Conservation (phyloP, 768 basidiomycete species). For the Naganishia randhawae region DNA sequence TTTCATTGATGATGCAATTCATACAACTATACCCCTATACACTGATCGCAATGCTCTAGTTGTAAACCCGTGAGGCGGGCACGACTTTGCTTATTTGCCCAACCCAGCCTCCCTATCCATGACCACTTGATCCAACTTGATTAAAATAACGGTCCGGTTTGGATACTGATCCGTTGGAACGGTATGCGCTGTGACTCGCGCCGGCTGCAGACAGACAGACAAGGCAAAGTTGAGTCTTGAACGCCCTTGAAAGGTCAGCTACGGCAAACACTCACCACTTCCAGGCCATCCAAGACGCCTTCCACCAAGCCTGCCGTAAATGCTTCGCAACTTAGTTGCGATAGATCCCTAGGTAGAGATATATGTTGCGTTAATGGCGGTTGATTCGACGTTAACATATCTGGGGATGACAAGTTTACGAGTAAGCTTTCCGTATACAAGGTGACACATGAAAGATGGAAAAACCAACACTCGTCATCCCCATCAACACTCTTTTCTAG, state of each 20-base stretch:
- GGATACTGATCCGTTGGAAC: constrained; percentile 78
- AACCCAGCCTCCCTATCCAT: constrained; percentile 89
- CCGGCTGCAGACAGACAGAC: constrained; percentile 64
- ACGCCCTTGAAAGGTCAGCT: constrained; percentile 54
- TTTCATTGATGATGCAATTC: background rate
- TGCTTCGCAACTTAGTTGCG: constrained; percentile 90
- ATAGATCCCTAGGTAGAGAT: constrained; percentile 90
- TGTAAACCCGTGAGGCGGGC: no score
- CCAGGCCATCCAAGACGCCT: constrained; percentile 69
- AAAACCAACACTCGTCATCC: constrained; percentile 79
- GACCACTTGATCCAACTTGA: constrained; percentile 90
- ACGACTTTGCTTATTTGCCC: no score
- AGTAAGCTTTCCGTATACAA: background rate
- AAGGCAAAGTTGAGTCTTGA: background rate
- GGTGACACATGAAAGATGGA: background rate
- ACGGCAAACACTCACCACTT: constrained; percentile 69
- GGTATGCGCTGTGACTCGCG: constrained; percentile 90
- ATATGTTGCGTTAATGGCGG: constrained; percentile 86
- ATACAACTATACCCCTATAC: constrained; percentile 6
- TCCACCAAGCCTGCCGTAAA: constrained; percentile 96
- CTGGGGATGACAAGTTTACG: constrained; percentile 52
- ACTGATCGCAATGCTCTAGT: background rate
- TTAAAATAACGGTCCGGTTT: constrained; percentile 87
- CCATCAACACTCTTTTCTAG: constrained; percentile 95
- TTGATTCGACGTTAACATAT: constrained; percentile 98